phyloP scores from a whole-genome alignment of 306 rosid genomes.

The Pueraria montana region DNA sequence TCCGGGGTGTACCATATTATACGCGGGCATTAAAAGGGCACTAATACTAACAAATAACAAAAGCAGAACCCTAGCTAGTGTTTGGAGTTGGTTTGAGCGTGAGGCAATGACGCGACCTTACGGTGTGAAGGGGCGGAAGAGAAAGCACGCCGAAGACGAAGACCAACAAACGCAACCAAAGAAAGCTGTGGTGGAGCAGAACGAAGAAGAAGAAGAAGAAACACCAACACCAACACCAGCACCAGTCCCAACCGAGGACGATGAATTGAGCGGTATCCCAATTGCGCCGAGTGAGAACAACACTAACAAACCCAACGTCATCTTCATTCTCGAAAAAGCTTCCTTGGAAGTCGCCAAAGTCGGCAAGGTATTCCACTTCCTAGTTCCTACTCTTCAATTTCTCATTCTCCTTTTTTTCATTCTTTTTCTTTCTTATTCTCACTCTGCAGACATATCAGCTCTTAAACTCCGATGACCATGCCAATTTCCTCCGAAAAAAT shows the following conservation, averaged over 20 bases:
- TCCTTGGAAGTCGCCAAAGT: conserved; percentile 86
- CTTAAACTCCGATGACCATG: conserved; percentile 85
- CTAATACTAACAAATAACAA: too few species aligned
- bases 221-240: too few species aligned
- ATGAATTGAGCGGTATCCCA: conserved; percentile 44
- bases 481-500: conserved; percentile 68
- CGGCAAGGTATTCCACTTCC: conserved; percentile 69
- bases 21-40: neutral
- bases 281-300: conserved; percentile 8
- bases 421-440: neutral
- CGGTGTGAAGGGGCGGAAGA: conserved; percentile 44
- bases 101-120: conserved; percentile 40
- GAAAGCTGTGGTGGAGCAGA: neutral
- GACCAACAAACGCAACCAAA: neutral
- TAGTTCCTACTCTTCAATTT: neutral
- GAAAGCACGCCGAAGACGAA: conserved; percentile 28
- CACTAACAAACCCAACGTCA: conserved; percentile 57
- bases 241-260: neutral
- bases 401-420: neutral
- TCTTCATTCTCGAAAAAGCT: conserved; percentile 88
- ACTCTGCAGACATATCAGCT: conserved; percentile 72
- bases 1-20: too few species aligned
- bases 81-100: neutral
- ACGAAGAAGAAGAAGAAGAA: neutral
- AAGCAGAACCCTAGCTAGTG: neutral